Base-by-base conservation (phyloP, 495 filamentous ascomycete species). In the Xylaria telfairii region DNA sequence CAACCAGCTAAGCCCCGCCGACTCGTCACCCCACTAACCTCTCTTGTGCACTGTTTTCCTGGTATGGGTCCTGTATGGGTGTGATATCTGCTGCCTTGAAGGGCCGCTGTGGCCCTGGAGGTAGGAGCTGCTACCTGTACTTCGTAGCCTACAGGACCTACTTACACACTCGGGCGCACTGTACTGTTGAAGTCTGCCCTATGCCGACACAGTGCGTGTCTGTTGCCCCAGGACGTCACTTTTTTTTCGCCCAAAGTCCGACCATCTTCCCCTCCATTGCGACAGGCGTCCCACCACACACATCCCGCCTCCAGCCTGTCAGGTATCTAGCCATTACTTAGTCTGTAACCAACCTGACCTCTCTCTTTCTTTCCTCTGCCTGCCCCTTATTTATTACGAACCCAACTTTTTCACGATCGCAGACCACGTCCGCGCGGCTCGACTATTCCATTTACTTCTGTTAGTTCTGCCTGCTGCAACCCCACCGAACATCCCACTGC, bases 201-300 rank as follows among this genome's bases (percentile, higher is more conserved):
- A 13, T 24, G 32, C 59, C n/a, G 17, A 21, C 57, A 69, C 67
- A 69, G 67, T 69, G 67, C 44, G 67, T 34, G 26, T 26, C 26
- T 32, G 12, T 1, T 28, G 42, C 12, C 9, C n/a, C 56, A 56
- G 54, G 66, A 57, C 66, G 59, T 69, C 60, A 59, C 57, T 65
- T 61, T 69, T 65, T 57, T 65, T 42, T 74, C 69, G 73, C 72
- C 76, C 67, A 62, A n/a, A 70, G 70, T 57, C 74, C 76, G 76
- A 72, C 76, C 37, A 41, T 39, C 67, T 76, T 75, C 76, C 76
- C 76, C 76, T 78, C 76, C 76, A 78, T 77, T 78, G 73, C 75
- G 73, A 75, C 74, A 76, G 54, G 75, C 65, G 70, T 67, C 74
- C 76, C 76, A 74, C 76, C 72, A 72, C 72, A 73, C 70, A 75